phyloP scores from a whole-genome alignment of 352 stramenopile genomes.

The Pythium dissotocum region DNA sequence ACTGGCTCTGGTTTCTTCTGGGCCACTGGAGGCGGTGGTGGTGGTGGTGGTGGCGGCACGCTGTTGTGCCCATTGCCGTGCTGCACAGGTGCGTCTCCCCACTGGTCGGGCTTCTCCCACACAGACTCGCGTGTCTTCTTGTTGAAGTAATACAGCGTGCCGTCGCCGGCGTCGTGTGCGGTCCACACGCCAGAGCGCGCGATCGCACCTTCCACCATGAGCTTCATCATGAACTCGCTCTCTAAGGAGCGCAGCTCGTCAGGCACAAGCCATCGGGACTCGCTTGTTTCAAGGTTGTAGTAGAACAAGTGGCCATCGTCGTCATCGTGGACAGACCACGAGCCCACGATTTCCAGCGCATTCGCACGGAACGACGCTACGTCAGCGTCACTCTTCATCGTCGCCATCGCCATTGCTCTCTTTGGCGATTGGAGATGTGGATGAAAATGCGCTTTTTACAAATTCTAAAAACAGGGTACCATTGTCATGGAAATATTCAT shows the following conservation, averaged over 20 bases:
- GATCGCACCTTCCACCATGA: conserved; percentile 76
- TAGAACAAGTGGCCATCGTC: conserved; percentile 78
- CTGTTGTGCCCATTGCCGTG: conserved; percentile 10
- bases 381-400: neutral
- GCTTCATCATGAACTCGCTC: conserved; percentile 81
- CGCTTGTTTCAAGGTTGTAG: conserved; percentile 48
- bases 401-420: neutral
- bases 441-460: conserved; percentile 7
- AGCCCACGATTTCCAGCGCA: conserved; percentile 52
- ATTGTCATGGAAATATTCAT: neutral
- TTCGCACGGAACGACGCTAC: conserved; percentile 47
- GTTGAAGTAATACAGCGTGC: conserved; percentile 84
- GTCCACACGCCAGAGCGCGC: conserved; percentile 69
- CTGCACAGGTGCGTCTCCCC: conserved; percentile 35
- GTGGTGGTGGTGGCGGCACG: conserved; percentile 31
- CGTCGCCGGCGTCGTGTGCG: conserved; percentile 67
- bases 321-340: conserved; percentile 78
- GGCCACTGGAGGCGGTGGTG: conserved; percentile 17
- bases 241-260: conserved; percentile 50
- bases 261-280: conserved; percentile 63
- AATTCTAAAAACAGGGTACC: neutral
- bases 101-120: conserved; percentile 73
- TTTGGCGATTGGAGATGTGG: neutral
- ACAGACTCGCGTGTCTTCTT: conserved; percentile 60
- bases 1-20: conserved; percentile 11